phyloP scores from a whole-genome alignment of 1,139 yeast genomes.

The Kazachstania sp. region DNA sequence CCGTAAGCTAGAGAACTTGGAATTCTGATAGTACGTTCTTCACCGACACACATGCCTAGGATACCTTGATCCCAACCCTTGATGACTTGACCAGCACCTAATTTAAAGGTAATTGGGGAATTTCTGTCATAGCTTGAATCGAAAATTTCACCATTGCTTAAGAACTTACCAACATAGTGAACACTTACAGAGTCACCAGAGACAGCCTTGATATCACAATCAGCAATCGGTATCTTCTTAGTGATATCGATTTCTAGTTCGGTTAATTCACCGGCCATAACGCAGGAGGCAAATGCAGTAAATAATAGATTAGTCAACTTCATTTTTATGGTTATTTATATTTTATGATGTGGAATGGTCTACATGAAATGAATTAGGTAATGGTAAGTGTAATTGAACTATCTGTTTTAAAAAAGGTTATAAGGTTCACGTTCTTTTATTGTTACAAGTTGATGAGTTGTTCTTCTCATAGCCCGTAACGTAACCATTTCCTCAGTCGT shows the following conservation, averaged over 20 bases:
- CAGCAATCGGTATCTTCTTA: constrained; percentile 39
- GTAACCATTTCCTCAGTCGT: too few species aligned
- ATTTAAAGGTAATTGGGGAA: constrained; percentile 54
- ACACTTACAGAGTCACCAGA: constrained; percentile 60
- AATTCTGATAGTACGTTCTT: constrained; percentile 65
- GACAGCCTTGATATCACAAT: constrained; percentile 49
- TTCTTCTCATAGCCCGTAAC: too few species aligned
- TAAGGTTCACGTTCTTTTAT: too few species aligned
- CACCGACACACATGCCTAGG: constrained; percentile 76
- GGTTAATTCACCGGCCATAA: constrained; percentile 19
- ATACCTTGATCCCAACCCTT: constrained; percentile 86
- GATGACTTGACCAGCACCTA: constrained; percentile 75
- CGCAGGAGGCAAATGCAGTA: constrained; percentile 5
- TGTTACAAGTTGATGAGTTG: too few species aligned
- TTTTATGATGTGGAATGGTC: too few species aligned
- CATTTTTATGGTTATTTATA: constrained; percentile 1
- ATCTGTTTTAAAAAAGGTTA: too few species aligned
- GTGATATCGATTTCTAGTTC: constrained; percentile 35
- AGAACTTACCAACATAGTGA: constrained; percentile 64
- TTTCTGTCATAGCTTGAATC: constrained; percentile 66
- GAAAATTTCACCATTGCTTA: constrained; percentile 56
- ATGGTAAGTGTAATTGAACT: too few species aligned
- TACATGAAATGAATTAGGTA: too few species aligned
- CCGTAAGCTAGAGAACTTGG: constrained; percentile 79
- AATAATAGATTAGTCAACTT: constrained; percentile 6